These are phyloP conservation scores for Yamadazyma membranifaciens DNA, from an alignment of 1,139 yeast genomes.

Conservation along the genomic window DNA sequence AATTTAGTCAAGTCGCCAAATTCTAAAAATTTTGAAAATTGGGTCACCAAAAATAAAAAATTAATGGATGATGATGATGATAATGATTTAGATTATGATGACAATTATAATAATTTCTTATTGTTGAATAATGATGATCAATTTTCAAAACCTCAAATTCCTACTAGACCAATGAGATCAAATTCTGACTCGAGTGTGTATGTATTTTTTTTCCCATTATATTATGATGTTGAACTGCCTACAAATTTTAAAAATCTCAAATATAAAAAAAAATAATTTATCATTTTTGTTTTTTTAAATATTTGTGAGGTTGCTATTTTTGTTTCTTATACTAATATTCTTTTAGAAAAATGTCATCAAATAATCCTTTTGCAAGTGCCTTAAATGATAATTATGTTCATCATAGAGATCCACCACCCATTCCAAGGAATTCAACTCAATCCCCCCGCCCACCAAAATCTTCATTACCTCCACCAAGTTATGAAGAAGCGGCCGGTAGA, in stretches of 20 bases:
- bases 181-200: conserved; percentile 42
- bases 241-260: too few relatives aligned
- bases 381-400: conserved; percentile 35
- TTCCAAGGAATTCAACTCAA: conserved; percentile 18
- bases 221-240: not conserved
- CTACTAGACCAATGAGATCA: conserved; percentile 11
- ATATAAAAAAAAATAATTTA: too few relatives aligned
- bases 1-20: conserved; percentile 20
- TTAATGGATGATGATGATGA: conserved; percentile 46
- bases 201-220: conserved; percentile 13
- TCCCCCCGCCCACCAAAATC: conserved; percentile 37
- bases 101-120: conserved; percentile 15
- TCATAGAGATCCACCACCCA: conserved; percentile 36
- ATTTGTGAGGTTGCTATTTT: not conserved
- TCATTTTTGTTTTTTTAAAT: conserved; percentile 5
- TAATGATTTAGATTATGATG: conserved; percentile 7
- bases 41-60: conserved; percentile 51
- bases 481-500: conserved; percentile 67
- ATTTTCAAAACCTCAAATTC: conserved; percentile 8
- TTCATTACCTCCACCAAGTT: conserved; percentile 48
- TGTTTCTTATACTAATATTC: conserved; percentile 20
- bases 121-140: conserved; percentile 10
- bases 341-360: conserved; percentile 44
- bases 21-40: conserved; percentile 40
- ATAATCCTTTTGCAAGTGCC: conserved; percentile 58